Conservation (phyloP, 2,329 filamentous ascomycete genomes). For the Nemania bipapillata region DNA sequence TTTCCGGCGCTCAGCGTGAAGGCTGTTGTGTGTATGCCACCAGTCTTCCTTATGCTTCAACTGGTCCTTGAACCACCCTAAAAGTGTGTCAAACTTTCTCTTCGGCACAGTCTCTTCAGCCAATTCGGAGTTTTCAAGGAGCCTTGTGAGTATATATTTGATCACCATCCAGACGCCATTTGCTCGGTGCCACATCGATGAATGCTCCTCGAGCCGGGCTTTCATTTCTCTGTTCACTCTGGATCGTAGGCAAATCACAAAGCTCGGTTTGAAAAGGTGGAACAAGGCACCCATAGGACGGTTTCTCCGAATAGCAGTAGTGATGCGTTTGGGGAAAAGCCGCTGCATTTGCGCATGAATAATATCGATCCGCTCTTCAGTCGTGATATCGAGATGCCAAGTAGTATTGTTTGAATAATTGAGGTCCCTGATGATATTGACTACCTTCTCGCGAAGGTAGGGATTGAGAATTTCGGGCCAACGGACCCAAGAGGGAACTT, state of each 20-base stretch:
- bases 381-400: slow-evolving; percentile 3
- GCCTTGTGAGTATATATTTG: background rate
- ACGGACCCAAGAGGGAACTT: slow-evolving; percentile 7
- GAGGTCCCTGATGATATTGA: background rate
- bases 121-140: background rate
- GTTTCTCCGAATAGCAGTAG: background rate
- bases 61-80: background rate
- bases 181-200: slow-evolving; percentile 1
- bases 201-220: background rate
- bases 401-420: background rate
- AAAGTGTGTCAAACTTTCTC: background rate
- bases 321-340: background rate
- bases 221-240: background rate
- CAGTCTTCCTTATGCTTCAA: background rate
- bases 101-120: background rate
- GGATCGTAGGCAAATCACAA: background rate
- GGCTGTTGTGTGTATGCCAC: background rate
- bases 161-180: slow-evolving; percentile 6
- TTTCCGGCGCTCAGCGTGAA: too few relatives aligned
- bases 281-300: background rate
- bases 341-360: slow-evolving; percentile 4
- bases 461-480: background rate
- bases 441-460: background rate
- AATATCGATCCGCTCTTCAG: background rate
- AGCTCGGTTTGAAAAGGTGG: background rate